phyloP scores from a whole-genome alignment of 2,329 filamentous ascomycete genomes.

The Colletotrichum aenigma region DNA sequence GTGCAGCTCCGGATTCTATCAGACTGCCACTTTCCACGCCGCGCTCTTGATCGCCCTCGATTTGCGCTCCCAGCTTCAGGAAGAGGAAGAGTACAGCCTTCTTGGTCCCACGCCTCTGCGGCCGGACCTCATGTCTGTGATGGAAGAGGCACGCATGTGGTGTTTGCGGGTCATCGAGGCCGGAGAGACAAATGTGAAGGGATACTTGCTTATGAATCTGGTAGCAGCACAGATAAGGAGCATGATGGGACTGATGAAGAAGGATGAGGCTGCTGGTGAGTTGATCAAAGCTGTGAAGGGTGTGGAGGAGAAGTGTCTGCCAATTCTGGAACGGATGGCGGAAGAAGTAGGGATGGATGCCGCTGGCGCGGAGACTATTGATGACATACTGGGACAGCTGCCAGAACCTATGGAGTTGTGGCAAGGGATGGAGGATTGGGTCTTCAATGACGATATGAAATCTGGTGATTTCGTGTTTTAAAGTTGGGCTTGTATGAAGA shows the following conservation, averaged over 20 bases:
- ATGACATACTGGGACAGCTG: background rate
- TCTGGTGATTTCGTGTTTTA: background rate
- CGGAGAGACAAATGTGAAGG: constrained; percentile 62
- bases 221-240: constrained; percentile 40
- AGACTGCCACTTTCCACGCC: constrained; percentile 35
- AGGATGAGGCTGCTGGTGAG: background rate
- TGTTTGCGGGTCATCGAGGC: constrained; percentile 41
- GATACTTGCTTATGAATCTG: constrained; percentile 37
- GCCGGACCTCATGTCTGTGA: constrained; percentile 43
- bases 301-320: constrained; percentile 33
- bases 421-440: background rate
- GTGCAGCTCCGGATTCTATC: constrained; percentile 46
- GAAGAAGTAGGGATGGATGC: background rate
- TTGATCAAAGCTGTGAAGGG: constrained; percentile 39
- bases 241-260: constrained; percentile 39
- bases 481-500: background rate
- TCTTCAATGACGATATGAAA: background rate
- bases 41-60: constrained; percentile 43
- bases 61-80: constrained; percentile 41
- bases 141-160: constrained; percentile 47
- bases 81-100: constrained; percentile 35
- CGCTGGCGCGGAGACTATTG: background rate
- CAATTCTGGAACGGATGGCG: background rate
- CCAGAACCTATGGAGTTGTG: background rate
- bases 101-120: constrained; percentile 37